phyloP scores from a whole-genome alignment of 2,329 filamentous ascomycete species.

The Verticillium nonalfalfae region DNA sequence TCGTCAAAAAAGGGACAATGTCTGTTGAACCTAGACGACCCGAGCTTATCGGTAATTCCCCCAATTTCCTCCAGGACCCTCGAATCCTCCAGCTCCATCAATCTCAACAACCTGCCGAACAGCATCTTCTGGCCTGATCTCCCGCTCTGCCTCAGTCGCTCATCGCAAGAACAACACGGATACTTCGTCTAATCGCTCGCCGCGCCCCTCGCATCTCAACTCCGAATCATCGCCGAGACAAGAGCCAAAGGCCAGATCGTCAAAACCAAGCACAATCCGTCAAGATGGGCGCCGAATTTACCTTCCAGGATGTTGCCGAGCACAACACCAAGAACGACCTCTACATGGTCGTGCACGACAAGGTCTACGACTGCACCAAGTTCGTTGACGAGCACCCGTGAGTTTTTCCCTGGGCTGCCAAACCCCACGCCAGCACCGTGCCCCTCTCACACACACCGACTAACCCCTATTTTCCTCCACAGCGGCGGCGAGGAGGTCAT shows the following conservation, averaged over 20 bases:
- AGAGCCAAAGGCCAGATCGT: not conserved
- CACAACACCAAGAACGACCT: conserved; percentile 94
- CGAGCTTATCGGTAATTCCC: conserved; percentile 2
- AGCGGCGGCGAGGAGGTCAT: conserved; percentile 98
- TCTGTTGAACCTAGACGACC: not conserved
- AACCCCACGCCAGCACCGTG: no score
- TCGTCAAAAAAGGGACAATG: not conserved
- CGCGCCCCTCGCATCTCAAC: not conserved
- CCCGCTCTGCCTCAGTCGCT: not conserved
- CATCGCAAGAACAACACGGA: not conserved
- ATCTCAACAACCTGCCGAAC: conserved; percentile 11
- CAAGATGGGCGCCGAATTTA: conserved; percentile 45
- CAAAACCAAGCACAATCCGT: conserved; percentile 4
- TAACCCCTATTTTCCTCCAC: conserved; percentile 8
- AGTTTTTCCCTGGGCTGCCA: conserved; percentile 23
- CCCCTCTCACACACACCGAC: not conserved
- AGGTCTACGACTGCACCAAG: conserved; percentile 83
- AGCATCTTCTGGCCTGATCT: conserved; percentile 5
- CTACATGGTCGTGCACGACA: conserved; percentile 88
- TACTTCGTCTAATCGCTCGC: not conserved
- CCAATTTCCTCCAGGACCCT: conserved; percentile 5
- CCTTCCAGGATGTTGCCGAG: conserved; percentile 73
- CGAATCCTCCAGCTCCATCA: not conserved
- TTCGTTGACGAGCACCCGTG: conserved; percentile 97
- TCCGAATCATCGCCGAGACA: not conserved